Percentiles rank a stretch among this genome's conserved stretches.
Conservation (phyloP, 2,329 filamentous ascomycete species). For the Sclerotinia sclerotiorum region DNA sequence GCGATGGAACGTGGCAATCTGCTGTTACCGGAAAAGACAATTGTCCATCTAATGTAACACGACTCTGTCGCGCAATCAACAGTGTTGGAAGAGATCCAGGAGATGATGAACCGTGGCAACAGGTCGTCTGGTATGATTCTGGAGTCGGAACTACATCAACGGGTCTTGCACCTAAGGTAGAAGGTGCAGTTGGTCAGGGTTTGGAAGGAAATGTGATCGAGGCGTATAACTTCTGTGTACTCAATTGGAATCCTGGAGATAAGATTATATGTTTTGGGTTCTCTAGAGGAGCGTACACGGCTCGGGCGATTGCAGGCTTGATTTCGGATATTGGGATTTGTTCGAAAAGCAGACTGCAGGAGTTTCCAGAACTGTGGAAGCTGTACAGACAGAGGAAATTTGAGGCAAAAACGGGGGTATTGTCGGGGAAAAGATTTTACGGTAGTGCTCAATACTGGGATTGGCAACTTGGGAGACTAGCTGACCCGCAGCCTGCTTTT, state of each 20-base stretch:
- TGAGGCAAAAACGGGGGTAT: neutral
- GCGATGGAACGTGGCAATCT: constrained; percentile 21
- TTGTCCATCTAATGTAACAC: constrained; percentile 11
- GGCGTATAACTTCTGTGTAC: constrained; percentile 45
- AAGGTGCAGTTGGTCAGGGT: constrained; percentile 19
- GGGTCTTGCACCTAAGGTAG: neutral
- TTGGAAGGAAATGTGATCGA: constrained; percentile 24
- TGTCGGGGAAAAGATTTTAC: neutral
- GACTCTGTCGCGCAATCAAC: constrained; percentile 16
- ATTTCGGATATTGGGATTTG: constrained; percentile 10
- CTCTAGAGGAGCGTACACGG: constrained; percentile 44
- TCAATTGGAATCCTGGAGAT: constrained; percentile 12
- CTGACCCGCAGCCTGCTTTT: neutral
- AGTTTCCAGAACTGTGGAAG: constrained; percentile 6
- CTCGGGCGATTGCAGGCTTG: constrained; percentile 40
- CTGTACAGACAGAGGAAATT: neutral
- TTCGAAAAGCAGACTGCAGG: neutral
- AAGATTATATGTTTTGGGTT: constrained; percentile 38
- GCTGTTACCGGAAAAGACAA: constrained; percentile 4
- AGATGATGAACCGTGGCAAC: neutral
- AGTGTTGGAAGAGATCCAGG: neutral
- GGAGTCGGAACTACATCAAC: constrained; percentile 19
- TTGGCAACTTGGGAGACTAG: neutral
- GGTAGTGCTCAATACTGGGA: neutral
- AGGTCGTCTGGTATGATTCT: constrained; percentile 23